Conservation (phyloP, 495 filamentous ascomycete genomes). For the Aspergillus diversus region DNA sequence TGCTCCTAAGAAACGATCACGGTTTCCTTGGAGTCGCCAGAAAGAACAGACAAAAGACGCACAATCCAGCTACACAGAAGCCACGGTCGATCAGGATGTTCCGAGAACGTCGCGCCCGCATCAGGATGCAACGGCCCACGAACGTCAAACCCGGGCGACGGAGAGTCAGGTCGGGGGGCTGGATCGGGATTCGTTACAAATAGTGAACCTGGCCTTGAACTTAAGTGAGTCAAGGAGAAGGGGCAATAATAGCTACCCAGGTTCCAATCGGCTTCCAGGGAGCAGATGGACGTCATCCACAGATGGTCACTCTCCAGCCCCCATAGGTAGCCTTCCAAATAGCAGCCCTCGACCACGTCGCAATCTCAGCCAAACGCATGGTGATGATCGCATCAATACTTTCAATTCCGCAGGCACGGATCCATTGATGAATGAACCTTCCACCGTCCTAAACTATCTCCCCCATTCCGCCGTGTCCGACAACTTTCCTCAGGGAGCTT, state of each 20-base stretch:
- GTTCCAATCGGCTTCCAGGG: conserved; percentile 39
- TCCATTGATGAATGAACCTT: conserved; percentile 16
- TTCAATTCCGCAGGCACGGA: conserved; percentile 1
- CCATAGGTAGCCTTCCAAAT: conserved; percentile 22
- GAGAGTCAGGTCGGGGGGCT: conserved; percentile 40
- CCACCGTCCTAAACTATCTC: conserved; percentile 35
- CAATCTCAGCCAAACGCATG: conserved; percentile 22
- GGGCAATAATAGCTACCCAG: conserved; percentile 36
- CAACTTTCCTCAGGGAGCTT: conserved; percentile 62
- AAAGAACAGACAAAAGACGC: conserved; percentile 33
- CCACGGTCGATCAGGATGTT: neutral
- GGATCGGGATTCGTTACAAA: conserved; percentile 79
- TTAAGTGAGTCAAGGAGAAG: conserved; percentile 80
- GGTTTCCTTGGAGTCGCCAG: conserved; percentile 44
- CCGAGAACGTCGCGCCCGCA: conserved; percentile 1
- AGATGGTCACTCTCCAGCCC: conserved; percentile 25
- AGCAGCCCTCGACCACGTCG: conserved; percentile 24
- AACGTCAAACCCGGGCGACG: conserved; percentile 18
- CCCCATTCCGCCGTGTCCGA: conserved; percentile 37
- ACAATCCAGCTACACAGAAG: conserved; percentile 16
- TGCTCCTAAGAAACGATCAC: conserved; percentile 44
- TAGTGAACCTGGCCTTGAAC: conserved; percentile 87
- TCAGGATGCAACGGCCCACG: conserved; percentile 9
- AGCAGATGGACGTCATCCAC: conserved; percentile 51
- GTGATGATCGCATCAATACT: conserved; percentile 19